Evolutionary conservation across 352 stramenopile genomes (phyloP), one percentile per base, ranked within the genome.

Genomic region (Plasmopara muralis): DNA sequence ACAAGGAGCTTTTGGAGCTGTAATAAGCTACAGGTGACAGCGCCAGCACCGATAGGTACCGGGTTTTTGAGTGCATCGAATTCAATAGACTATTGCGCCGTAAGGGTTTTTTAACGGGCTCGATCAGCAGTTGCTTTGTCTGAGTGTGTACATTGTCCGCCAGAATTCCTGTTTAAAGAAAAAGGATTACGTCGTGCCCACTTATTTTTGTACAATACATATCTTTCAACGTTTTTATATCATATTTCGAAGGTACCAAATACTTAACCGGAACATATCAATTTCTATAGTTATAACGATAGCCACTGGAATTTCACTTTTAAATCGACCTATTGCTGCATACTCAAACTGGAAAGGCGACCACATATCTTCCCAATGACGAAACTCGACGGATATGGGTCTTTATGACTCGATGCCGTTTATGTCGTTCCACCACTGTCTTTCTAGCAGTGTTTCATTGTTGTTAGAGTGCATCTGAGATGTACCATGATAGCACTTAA

Each of bases 1-100:
- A 43, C 95, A 45, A 87, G 96, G 44, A 99, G 77, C 67, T 97
- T 92, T 62, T 95, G 85, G 68, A 99, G 97, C 81, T 99, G 95
- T 6, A 90, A 8, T 35, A 35, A 12, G 31, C 7, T 35, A 12
- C 6, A 12, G 83, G 50, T 88, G 98, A 48, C 94, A 96, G 50
- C 95, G 84, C 7, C 31, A 35, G 31, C 6, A 35, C 6, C 10
- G 31, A 35, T 12, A 8, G 6, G 31, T 4, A 35, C 1, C 20
- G 20, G 20, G 20, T 1, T 25, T 25, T 25, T 25, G 20, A 25
- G 20, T 25, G 20, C 20, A 25, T 25, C 20, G n/a, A 25, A 25
- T 25, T 25, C 3, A 25, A 25, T 25, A 25, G 20, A 25, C 20
- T 25, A 25, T 25, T 25, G 20, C 37, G 14, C 8, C 1, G 1